A percentile compares a stretch with the other conserved stretches of the same genome.
phyloP scores from a whole-genome alignment of 164 flowering plant species.

The Brasenia schreberi region DNA sequence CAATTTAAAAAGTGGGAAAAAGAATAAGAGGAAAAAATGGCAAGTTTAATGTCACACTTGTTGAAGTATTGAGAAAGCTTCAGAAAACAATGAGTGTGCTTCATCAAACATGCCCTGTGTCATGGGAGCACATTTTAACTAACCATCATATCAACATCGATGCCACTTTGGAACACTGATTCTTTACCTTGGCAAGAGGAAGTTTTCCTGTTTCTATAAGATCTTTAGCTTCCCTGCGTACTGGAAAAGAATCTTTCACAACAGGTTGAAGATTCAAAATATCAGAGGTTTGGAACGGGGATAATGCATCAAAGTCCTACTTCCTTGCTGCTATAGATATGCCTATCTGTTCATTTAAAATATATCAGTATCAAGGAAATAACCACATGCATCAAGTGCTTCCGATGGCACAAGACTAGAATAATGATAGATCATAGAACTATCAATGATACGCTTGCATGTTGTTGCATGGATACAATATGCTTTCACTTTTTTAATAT shows the following conservation, averaged over 20 bases:
- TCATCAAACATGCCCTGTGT: constrained; percentile 95
- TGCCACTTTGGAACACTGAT: no score
- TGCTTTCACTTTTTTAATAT: no score
- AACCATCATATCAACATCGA: no score
- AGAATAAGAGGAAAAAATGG: not conserved
- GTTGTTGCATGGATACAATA: no score
- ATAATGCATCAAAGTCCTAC: constrained; percentile 51
- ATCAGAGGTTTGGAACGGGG: constrained; percentile 74
- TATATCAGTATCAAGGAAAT: no score
- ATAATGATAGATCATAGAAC: no score
- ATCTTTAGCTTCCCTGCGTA: constrained; percentile 86
- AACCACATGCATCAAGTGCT: no score
- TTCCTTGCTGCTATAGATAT: constrained; percentile 66
- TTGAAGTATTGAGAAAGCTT: constrained; percentile 92
- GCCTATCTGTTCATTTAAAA: constrained; percentile 47
- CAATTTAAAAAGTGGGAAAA: not conserved
- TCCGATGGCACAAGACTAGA: no score
- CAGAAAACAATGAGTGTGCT: constrained; percentile 79
- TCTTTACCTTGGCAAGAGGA: constrained; percentile 76
- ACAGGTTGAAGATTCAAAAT: constrained; percentile 81
- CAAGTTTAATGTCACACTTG: constrained; percentile 36
- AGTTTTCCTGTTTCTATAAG: constrained; percentile 89
- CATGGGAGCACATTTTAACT: constrained; percentile 1
- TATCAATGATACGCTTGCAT: no score
- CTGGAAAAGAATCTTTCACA: constrained; percentile 87